Evolutionary conservation across 2,329 filamentous ascomycete genomes (phyloP).

Genomic region (Balansia obtecta): DNA sequence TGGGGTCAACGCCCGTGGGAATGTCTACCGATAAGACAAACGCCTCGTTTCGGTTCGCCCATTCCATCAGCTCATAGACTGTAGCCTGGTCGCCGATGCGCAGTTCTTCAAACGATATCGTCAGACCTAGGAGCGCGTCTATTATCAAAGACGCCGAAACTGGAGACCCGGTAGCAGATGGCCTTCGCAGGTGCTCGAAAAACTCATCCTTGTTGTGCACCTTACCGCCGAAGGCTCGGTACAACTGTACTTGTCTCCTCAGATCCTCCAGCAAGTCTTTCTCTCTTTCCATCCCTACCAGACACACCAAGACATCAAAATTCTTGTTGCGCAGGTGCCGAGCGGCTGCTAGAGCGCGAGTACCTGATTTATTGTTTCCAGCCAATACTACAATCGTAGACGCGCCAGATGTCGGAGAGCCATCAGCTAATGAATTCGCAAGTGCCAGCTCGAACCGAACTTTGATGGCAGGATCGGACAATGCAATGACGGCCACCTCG

Average conservation of each 20-base stretch:
- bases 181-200: slow-evolving; percentile 45
- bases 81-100: slow-evolving; percentile 70
- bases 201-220: slow-evolving; percentile 50
- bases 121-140: slow-evolving; percentile 77
- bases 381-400: slow-evolving; percentile 62
- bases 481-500: slow-evolving; percentile 61
- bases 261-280: slow-evolving; percentile 70
- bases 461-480: slow-evolving; percentile 50
- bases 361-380: slow-evolving; percentile 87
- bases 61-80: slow-evolving; percentile 82
- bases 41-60: slow-evolving; percentile 80
- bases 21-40: slow-evolving; percentile 81
- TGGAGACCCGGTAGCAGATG: slow-evolving; percentile 27
- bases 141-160: slow-evolving; percentile 65
- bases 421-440: slow-evolving; percentile 19
- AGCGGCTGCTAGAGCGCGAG: slow-evolving; percentile 71
- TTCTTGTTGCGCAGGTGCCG: slow-evolving; percentile 79
- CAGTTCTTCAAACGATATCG: slow-evolving; percentile 80
- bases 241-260: slow-evolving; percentile 69
- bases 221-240: slow-evolving; percentile 69
- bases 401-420: slow-evolving; percentile 13
- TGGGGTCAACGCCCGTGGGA: slow-evolving; percentile 76
- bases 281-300: slow-evolving; percentile 76
- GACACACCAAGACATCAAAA: slow-evolving; percentile 66
- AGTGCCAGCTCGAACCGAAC: slow-evolving; percentile 35